Evolutionary conservation across 805 yeast species (phyloP).

Genomic region (Cyberlindnera saturnus): DNA sequence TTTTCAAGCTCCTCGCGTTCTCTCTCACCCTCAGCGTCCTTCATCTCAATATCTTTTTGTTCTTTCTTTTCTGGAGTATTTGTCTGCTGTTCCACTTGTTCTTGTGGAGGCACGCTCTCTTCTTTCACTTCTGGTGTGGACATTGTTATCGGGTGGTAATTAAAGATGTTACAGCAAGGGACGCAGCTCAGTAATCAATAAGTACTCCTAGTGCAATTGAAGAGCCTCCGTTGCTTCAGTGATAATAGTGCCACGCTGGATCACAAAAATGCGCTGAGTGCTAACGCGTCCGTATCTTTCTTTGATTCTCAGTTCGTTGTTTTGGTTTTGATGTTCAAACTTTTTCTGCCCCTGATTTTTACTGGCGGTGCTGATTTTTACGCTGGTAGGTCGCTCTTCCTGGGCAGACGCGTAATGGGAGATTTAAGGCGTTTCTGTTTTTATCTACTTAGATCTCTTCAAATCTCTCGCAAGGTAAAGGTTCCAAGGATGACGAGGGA

Average conservation of each 20-base stretch:
- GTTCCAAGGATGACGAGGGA: neutral
- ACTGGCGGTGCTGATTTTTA: slow-evolving; percentile 11
- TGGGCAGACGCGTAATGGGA: too few species aligned
- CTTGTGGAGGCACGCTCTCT: neutral
- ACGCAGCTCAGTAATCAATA: too few species aligned
- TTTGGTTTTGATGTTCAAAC: slow-evolving; percentile 5
- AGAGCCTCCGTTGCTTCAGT: too few species aligned
- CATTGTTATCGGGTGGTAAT: neutral
- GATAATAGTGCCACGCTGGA: too few species aligned
- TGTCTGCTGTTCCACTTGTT: neutral
- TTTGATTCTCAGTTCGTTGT: neutral
- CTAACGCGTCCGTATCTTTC: too few species aligned
- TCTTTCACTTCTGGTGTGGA: slow-evolving; percentile 5
- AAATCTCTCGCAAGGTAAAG: too few species aligned
- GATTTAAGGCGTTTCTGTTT: too few species aligned
- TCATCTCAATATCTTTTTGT: slow-evolving; percentile 14
- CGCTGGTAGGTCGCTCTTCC: neutral
- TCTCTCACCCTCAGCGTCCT: slow-evolving; percentile 7
- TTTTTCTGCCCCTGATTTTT: neutral
- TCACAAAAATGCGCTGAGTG: too few species aligned
- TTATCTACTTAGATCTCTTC: too few species aligned
- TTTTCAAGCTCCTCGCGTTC: neutral
- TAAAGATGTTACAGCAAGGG: too few species aligned
- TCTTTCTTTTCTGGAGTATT: neutral
- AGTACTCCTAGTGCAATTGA: too few species aligned